These are phyloP conservation scores for Epichloe aotearoae DNA, from an alignment of 2,329 filamentous ascomycete species.

Conservation along the genomic window DNA sequence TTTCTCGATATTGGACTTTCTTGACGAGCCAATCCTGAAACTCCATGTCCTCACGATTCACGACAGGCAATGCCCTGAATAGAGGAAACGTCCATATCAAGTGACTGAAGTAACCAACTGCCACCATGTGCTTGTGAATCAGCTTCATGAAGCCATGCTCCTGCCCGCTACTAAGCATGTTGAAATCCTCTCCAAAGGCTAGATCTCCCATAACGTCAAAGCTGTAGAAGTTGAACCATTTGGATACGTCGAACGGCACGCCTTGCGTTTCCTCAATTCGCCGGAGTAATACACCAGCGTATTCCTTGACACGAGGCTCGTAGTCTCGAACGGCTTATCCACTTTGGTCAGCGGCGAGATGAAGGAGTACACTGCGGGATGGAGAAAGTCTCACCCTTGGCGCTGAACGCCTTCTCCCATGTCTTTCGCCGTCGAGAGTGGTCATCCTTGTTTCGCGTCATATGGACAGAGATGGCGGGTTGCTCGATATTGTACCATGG, in stretches of 20 bases:
- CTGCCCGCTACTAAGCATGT: conserved; percentile 18
- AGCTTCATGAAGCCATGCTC: conserved; percentile 16
- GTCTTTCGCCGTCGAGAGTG: conserved; percentile 19
- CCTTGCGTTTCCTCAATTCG: conserved; percentile 12
- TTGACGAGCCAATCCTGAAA: conserved; percentile 10
- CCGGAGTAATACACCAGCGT: neutral
- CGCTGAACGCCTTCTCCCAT: conserved; percentile 20
- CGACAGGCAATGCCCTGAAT: conserved; percentile 10
- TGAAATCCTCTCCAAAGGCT: conserved; percentile 23
- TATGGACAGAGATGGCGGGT: conserved; percentile 18
- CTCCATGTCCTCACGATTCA: conserved; percentile 10
- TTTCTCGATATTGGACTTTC: neutral
- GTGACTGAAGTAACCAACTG: conserved; percentile 13
- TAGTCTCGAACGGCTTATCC: conserved; percentile 9
- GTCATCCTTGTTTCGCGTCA: conserved; percentile 16
- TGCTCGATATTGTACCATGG: conserved; percentile 20
- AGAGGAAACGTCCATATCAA: conserved; percentile 9
- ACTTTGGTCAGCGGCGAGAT: neutral
- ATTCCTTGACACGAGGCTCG: conserved; percentile 13
- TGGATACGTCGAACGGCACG: conserved; percentile 14
- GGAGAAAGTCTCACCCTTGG: conserved; percentile 11
- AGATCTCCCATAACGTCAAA: conserved; percentile 30
- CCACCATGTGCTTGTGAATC: conserved; percentile 12
- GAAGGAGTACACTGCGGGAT: neutral
- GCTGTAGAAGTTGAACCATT: conserved; percentile 22